These are phyloP conservation scores for Peniophora sp. DNA, from an alignment of 1,284 basidiomycete genomes.

Conservation along the genomic window DNA sequence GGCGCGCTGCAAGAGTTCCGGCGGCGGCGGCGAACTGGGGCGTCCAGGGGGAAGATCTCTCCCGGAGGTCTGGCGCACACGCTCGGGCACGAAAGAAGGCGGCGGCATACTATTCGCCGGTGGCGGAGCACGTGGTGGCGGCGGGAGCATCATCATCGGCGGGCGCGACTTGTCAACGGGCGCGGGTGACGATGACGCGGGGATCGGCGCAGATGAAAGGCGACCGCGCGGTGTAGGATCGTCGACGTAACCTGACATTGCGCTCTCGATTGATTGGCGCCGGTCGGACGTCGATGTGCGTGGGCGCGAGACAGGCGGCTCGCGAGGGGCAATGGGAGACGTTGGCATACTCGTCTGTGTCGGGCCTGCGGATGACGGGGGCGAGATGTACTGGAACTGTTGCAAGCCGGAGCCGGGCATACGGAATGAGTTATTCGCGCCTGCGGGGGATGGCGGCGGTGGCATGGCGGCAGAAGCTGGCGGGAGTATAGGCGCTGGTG, in stretches of 20 bases:
- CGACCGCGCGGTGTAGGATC: slow-evolving; percentile 44
- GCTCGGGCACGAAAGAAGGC: slow-evolving; percentile 68
- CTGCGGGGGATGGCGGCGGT: slow-evolving; percentile 7
- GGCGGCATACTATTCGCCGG: slow-evolving; percentile 67
- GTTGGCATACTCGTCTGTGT: slow-evolving; percentile 26
- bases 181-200: not conserved
- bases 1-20: slow-evolving; percentile 81
- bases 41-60: slow-evolving; percentile 65
- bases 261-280: slow-evolving; percentile 54
- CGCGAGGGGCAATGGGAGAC: slow-evolving; percentile 34
- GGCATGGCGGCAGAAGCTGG: slow-evolving; percentile 17
- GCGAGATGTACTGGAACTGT: slow-evolving; percentile 70
- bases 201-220: slow-evolving; percentile 21
- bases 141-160: slow-evolving; percentile 79
- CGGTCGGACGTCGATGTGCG: slow-evolving; percentile 33
- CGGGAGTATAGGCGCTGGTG: slow-evolving; percentile 29
- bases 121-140: slow-evolving; percentile 76
- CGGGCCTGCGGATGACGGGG: slow-evolving; percentile 33
- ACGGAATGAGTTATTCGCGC: slow-evolving; percentile 15
- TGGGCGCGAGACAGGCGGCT: slow-evolving; percentile 35
- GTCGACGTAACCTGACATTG: slow-evolving; percentile 41
- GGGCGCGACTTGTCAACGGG: slow-evolving; percentile 72
- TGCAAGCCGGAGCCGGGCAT: slow-evolving; percentile 49
- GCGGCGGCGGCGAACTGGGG: slow-evolving; percentile 83
- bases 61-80: slow-evolving; percentile 40